Conservation (phyloP, 2,329 filamentous ascomycete genomes). For the Monosporascus sp. region DNA sequence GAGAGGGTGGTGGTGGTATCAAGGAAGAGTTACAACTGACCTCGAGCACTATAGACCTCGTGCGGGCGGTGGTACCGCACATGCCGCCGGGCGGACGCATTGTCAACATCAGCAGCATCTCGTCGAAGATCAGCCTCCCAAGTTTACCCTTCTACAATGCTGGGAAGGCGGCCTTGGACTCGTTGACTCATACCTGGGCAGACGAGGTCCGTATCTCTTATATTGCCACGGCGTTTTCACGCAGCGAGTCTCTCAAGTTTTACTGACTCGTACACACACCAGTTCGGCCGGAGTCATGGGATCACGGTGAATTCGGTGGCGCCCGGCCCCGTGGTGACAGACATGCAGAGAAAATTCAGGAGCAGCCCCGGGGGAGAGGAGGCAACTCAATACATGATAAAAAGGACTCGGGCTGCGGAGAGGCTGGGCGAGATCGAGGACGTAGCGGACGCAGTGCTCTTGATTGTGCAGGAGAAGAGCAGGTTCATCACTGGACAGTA, state of each 20-base stretch:
- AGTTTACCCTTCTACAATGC: conserved; percentile 10
- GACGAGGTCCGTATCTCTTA: conserved; percentile 6
- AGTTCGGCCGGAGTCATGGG: conserved; percentile 14
- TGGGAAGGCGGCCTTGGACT: conserved; percentile 11
- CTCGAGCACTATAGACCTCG: conserved; percentile 7
- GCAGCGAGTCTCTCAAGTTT: background rate
- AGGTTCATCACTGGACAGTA: conserved; percentile 18
- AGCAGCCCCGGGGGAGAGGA: conserved; percentile 5
- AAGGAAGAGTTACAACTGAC: background rate
- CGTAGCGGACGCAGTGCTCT: conserved; percentile 14
- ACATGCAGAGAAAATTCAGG: conserved; percentile 4
- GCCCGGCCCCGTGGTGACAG: conserved; percentile 13
- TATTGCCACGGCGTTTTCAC: background rate
- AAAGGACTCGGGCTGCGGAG: conserved; percentile 6
- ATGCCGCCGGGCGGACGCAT: conserved; percentile 31
- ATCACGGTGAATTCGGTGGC: conserved; percentile 16
- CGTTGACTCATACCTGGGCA: conserved; percentile 9
- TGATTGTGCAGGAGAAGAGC: conserved; percentile 15
- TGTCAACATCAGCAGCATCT: conserved; percentile 28
- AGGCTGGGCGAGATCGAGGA: conserved; percentile 12
- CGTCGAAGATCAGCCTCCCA: conserved; percentile 15
- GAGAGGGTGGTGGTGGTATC: background rate
- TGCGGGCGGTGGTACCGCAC: conserved; percentile 19
- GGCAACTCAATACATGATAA: conserved; percentile 1
- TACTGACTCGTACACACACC: background rate